phyloP scores from a whole-genome alignment of 1,284 basidiomycete genomes.

The Vanrija sp. region DNA sequence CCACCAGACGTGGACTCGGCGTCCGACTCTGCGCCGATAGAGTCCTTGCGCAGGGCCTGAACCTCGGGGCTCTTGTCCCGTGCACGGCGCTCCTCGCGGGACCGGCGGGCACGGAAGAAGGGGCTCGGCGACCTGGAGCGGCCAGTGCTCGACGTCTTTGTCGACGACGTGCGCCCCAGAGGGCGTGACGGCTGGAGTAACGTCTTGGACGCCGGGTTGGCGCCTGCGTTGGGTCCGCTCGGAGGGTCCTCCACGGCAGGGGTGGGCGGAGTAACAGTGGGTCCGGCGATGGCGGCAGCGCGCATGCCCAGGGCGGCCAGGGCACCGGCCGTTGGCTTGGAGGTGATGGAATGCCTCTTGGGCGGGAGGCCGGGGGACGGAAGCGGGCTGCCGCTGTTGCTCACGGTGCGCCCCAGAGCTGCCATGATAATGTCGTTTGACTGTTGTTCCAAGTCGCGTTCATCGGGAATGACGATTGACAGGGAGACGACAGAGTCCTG shows the following conservation, averaged over 20 bases:
- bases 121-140: constrained; percentile 38
- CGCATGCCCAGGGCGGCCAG: constrained; percentile 38
- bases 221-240: background rate
- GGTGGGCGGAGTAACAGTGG: constrained; percentile 3
- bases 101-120: constrained; percentile 44
- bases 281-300: constrained; percentile 27
- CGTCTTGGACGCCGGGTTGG: background rate
- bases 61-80: constrained; percentile 68
- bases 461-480: constrained; percentile 32
- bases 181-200: constrained; percentile 28
- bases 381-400: constrained; percentile 3
- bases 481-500: constrained; percentile 4
- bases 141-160: background rate
- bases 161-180: constrained; percentile 3
- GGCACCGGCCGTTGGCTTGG: constrained; percentile 26
- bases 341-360: background rate
- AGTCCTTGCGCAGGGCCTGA: constrained; percentile 60
- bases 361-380: constrained; percentile 23
- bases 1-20: constrained; percentile 46
- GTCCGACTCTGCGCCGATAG: constrained; percentile 58
- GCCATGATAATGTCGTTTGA: constrained; percentile 14
- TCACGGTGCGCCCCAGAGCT: constrained; percentile 4
- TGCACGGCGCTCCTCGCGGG: constrained; percentile 37
- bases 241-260: background rate
- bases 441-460: constrained; percentile 5